Evolutionary conservation across 805 yeast genomes (phyloP).

Genomic region (Blastobotrys terrestris): DNA sequence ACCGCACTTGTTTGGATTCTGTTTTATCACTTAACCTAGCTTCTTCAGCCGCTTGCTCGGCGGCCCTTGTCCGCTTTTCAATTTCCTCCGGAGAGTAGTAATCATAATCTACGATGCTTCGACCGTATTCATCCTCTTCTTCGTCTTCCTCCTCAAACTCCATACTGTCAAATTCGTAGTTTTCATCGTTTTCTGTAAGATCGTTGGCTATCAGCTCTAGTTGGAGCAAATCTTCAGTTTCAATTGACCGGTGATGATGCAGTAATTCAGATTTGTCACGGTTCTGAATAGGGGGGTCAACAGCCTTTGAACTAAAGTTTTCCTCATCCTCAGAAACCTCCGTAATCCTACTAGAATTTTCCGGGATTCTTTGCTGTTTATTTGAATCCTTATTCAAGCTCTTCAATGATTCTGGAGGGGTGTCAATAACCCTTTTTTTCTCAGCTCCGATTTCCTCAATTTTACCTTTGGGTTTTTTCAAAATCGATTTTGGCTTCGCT

Average conservation of each 20-base stretch:
- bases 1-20: conserved; percentile 26
- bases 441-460: background rate
- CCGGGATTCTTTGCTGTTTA: background rate
- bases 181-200: conserved; percentile 18
- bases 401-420: background rate
- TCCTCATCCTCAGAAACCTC: background rate
- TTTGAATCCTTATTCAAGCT: background rate
- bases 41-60: conserved; percentile 4
- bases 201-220: conserved; percentile 24
- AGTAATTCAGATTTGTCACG: background rate
- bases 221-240: conserved; percentile 24
- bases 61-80: conserved; percentile 1
- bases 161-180: conserved; percentile 44
- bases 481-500: background rate
- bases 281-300: background rate
- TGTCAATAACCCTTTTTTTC: background rate
- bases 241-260: conserved; percentile 1
- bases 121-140: conserved; percentile 32
- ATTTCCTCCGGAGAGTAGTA: conserved; percentile 1
- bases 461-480: background rate
- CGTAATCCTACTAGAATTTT: background rate
- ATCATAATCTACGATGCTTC: conserved; percentile 23
- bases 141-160: conserved; percentile 37
- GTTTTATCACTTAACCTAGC: background rate
- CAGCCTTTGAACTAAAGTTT: background rate